Base-by-base conservation (phyloP, 2,329 filamentous ascomycete genomes). In the Arachnomyces sp. region DNA sequence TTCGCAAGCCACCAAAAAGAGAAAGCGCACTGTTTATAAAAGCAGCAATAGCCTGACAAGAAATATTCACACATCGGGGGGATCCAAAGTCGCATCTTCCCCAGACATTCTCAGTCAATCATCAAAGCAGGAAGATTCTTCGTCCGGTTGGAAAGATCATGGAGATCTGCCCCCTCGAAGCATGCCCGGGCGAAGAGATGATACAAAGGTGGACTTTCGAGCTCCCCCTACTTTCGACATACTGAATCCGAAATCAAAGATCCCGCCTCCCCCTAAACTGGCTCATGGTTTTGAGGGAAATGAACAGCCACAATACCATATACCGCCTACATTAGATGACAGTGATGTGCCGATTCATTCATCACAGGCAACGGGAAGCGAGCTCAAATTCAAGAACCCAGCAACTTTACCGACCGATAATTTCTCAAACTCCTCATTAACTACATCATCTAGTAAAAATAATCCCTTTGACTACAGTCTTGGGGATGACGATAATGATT, bases 371-470 rank as follows among this genome's bases (percentile, higher is more conserved):
- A 28, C 18, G 1, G 38, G 49, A 2, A 36, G 43, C 21, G 40
- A 15, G 9, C 40, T 35, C 2, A 12, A 21, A 30, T 60, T 61
- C 35, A 61, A 54, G 44, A 31, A 53, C 5, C 56, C 59, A 5
- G 46, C 47, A 2, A 31, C 39, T 4, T 40, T 57, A 12, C 52
- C 54, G 4, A 43, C 41, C 11, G 52, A 52, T 34, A 47, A 40
- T 7, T 46, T 48, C 12, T 52, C 56, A 7, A 55, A 48, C 40
- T 57, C 59, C 7, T 61, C 61, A 3, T 35, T 56, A 11, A 50
- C 48, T 9, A 47, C 52, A 17, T 49, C 47, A 16, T 55, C 53
- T 4, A 43, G 43, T 31, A 49, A 48, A 15, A 48, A 53, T 9
- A 32, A 36, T 14, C 34, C 40, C n/a, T 42, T 55, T 16, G 55